These are phyloP conservation scores for Aegilops umbellulata DNA, from an alignment of 176 grass and related monocot genomes.

Conservation along the genomic window DNA sequence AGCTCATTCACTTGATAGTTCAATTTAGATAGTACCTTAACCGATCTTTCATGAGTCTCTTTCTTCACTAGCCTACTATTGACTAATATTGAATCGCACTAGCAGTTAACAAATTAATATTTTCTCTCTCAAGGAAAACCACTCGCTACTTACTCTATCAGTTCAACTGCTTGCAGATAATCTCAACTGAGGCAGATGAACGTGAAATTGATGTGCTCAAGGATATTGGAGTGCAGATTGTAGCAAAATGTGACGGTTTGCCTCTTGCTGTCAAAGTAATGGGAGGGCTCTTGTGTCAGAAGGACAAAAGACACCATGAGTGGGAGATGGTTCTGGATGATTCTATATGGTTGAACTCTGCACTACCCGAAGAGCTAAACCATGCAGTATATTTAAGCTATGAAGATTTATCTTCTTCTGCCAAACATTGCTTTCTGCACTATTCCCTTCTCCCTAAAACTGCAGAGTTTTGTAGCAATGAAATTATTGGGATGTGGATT, in stretches of 20 bases:
- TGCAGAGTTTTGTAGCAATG: too few relatives aligned
- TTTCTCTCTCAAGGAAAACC: background rate
- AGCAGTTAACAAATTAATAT: background rate
- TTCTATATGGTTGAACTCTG: slow-evolving; percentile 6
- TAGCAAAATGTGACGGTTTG: slow-evolving; percentile 45
- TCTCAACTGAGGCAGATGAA: background rate
- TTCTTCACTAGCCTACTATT: background rate
- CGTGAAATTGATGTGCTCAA: background rate
- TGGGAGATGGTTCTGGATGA: slow-evolving; percentile 32
- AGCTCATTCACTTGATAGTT: background rate
- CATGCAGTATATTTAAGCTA: background rate
- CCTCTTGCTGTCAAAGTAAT: slow-evolving; percentile 47
- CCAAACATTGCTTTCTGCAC: too few relatives aligned
- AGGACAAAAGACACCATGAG: accelerated
- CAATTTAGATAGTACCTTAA: background rate
- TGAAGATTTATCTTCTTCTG: too few relatives aligned
- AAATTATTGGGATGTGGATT: too few relatives aligned
- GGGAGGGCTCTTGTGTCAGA: slow-evolving; percentile 34
- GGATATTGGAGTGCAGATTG: slow-evolving; percentile 28
- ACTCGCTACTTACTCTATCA: too few relatives aligned
- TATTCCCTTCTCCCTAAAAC: too few relatives aligned
- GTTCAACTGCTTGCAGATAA: slow-evolving; percentile 14
- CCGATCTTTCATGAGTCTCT: background rate
- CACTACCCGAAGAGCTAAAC: slow-evolving; percentile 22
- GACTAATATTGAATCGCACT: background rate